Evolutionary conservation across 805 yeast species (phyloP).

Genomic region (Wickerhamomyces canadensis): DNA sequence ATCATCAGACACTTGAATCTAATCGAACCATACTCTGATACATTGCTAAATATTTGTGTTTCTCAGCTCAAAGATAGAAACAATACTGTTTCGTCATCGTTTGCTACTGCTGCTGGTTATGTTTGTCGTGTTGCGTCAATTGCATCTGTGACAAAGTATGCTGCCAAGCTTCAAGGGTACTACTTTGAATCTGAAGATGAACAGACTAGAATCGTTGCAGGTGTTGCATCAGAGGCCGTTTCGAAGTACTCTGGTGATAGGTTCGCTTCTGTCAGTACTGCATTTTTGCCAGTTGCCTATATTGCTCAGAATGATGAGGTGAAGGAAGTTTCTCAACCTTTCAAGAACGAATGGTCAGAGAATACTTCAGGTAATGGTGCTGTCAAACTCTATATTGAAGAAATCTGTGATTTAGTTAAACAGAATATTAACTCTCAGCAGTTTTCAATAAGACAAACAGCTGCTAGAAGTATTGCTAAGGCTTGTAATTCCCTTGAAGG

Average conservation of each 20-base stretch:
- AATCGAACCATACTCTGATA: conserved; percentile 50
- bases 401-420: conserved; percentile 52
- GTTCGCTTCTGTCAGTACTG: conserved; percentile 54
- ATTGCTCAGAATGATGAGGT: conserved; percentile 67
- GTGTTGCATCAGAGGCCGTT: conserved; percentile 58
- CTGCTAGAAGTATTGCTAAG: conserved; percentile 62
- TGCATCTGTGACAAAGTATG: conserved; percentile 47
- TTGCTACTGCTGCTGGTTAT: conserved; percentile 77
- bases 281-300: conserved; percentile 73
- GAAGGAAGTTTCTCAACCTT: conserved; percentile 39
- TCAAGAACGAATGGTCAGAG: conserved; percentile 71
- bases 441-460: conserved; percentile 60
- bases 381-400: conserved; percentile 60
- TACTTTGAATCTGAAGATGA: conserved; percentile 58
- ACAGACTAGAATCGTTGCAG: conserved; percentile 45
- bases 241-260: conserved; percentile 63
- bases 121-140: conserved; percentile 57
- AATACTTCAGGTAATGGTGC: conserved; percentile 71
- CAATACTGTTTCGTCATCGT: conserved; percentile 66
- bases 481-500: conserved; percentile 44
- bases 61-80: conserved; percentile 65
- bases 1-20: conserved; percentile 48
- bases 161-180: conserved; percentile 40
- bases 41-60: conserved; percentile 51
- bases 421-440: conserved; percentile 48